Conservation (phyloP, 305 asterid genomes). For the Ilex paraguariensis region DNA sequence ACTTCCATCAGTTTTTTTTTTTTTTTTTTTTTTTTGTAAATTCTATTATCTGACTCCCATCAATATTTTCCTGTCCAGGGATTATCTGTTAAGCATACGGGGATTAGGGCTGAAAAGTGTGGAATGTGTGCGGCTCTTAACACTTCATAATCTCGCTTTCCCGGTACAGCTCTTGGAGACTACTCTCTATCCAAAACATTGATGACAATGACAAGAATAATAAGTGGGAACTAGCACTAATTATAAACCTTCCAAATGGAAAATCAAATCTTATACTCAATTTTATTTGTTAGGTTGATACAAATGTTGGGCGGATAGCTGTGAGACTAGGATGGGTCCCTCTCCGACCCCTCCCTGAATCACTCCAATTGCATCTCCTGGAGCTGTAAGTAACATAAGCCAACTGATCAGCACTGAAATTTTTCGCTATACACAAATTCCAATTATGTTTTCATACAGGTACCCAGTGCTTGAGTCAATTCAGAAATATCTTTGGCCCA, state of each 20-base stretch:
- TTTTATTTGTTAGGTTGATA: conserved; percentile 70
- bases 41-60: conserved; percentile 11
- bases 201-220: no score
- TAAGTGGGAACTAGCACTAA: conserved; percentile 11
- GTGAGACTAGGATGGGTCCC: conserved; percentile 99
- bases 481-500: conserved; percentile 93
- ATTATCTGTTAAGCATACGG: conserved; percentile 74
- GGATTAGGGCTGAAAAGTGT: conserved; percentile 96
- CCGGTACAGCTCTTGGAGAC: conserved; percentile 50
- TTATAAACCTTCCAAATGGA: conserved; percentile 9
- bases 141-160: conserved; percentile 88
- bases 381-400: conserved; percentile 59
- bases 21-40: no score
- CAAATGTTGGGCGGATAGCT: conserved; percentile 95
- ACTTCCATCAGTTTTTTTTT: no score
- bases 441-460: conserved; percentile 38
- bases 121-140: conserved; percentile 88
- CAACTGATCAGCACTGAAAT: conserved; percentile 9
- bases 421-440: conserved; percentile 17
- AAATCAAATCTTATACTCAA: conserved; percentile 8
- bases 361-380: conserved; percentile 88
- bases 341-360: conserved; percentile 93
- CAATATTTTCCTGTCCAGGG: conserved; percentile 42
- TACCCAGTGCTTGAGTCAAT: conserved; percentile 80
- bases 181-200: no score